Evolutionary conservation across 2,329 filamentous ascomycete genomes (phyloP), one percentile per base, ranked within the genome.

Genomic region (Macrophomina pseudophaseolina): DNA sequence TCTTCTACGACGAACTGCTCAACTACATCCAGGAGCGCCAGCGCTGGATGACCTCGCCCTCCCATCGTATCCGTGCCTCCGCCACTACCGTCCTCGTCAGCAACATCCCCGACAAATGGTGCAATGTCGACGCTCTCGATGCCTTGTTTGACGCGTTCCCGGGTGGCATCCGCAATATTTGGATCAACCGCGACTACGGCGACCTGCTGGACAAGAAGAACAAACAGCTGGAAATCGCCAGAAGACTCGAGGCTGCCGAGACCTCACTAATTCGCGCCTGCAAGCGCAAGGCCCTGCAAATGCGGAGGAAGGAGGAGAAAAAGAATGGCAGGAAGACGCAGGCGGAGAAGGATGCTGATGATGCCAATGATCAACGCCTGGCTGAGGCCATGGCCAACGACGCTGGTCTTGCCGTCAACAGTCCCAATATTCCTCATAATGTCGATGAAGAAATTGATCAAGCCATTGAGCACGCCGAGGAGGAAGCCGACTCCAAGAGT

Each of bases 101-200:
- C 70, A 91, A 90, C 11, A 97, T 99, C 62, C 95, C 95, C 1
- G 83, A 86, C 48, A 97, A 96, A 74, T 99, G 95, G 95, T 87
- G 97, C 7, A 93, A 87, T 2, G 87, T 92, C 58, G 89, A 97
- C 52, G 92, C 92, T 0, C 84, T 99, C 4, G 86, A 88, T 67
- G 91, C 90, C 0, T 83, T 99, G 0, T 99, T 96, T 73, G 95
- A 99, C 76, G 94, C 98, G 1, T 98, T 97, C 72, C 95, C 95
- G 0, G 95, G 95, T 23, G 95, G 95, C 35, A 90, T 99, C 74
- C 88, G 92, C 68, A 98, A 98, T 71, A 91, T 99, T 54, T 99
- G 94, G 94, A 89, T 99, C 72, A 99, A 97, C 68, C 88, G 94
- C 68, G 92, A 99, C 74, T 90, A 93, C 71, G 92, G 94, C 51